phyloP scores from a whole-genome alignment of 2,329 filamentous ascomycete species.

The Sclerotinia trifoliorum region DNA sequence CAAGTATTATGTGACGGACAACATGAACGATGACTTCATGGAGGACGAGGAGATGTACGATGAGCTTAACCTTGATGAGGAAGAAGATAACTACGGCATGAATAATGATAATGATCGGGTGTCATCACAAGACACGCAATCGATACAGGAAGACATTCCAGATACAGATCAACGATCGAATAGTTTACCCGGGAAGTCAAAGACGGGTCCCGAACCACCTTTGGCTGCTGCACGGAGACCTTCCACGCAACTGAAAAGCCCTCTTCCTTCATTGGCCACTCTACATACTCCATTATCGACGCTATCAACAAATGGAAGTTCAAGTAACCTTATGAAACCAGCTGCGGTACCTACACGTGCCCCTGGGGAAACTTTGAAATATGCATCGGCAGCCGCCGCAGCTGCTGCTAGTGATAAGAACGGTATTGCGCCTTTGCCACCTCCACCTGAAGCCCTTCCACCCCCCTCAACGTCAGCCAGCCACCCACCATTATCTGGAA shows the following conservation, averaged over 20 bases:
- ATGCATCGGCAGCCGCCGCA: slow-evolving; percentile 91
- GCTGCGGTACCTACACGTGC: slow-evolving; percentile 81
- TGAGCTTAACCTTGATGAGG: slow-evolving; percentile 86
- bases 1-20: slow-evolving; percentile 90
- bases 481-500: slow-evolving; percentile 39
- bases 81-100: slow-evolving; percentile 86
- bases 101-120: slow-evolving; percentile 75
- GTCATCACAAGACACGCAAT: slow-evolving; percentile 95
- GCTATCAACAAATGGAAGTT: slow-evolving; percentile 52
- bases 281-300: slow-evolving; percentile 71
- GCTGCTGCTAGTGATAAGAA: slow-evolving; percentile 89
- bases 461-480: slow-evolving; percentile 45
- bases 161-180: slow-evolving; percentile 55
- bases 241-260: slow-evolving; percentile 91
- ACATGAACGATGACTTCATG: slow-evolving; percentile 83
- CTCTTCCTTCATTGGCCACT: slow-evolving; percentile 86
- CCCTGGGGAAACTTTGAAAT: slow-evolving; percentile 89
- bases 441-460: slow-evolving; percentile 70
- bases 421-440: slow-evolving; percentile 89
- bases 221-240: slow-evolving; percentile 62
- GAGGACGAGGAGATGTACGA: slow-evolving; percentile 96
- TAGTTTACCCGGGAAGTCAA: slow-evolving; percentile 50
- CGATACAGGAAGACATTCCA: slow-evolving; percentile 77
- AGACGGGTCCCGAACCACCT: slow-evolving; percentile 58
- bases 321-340: slow-evolving; percentile 79